phyloP scores from a whole-genome alignment of 2,329 filamentous ascomycete species.

The Cladosporium colombiae region DNA sequence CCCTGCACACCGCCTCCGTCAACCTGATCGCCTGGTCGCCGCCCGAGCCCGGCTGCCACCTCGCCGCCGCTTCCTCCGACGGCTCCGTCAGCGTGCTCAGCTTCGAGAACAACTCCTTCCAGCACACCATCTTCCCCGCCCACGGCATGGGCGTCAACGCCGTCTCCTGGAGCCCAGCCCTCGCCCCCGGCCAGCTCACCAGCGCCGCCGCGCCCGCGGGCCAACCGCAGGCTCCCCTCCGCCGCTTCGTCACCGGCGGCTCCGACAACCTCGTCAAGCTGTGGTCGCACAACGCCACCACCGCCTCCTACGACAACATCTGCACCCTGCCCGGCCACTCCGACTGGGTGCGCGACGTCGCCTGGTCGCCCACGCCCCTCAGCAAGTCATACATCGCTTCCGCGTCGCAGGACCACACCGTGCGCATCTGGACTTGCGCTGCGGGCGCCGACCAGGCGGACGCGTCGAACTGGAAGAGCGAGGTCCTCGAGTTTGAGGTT shows the following conservation, averaged over 20 bases:
- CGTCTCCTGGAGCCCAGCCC: slow-evolving; percentile 90
- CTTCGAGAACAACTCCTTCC: slow-evolving; percentile 94
- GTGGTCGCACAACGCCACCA: slow-evolving; percentile 72
- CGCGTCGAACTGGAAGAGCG: slow-evolving; percentile 75
- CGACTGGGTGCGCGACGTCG: slow-evolving; percentile 97
- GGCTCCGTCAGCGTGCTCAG: slow-evolving; percentile 92
- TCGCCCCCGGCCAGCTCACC: slow-evolving; percentile 79
- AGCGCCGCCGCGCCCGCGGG: slow-evolving; percentile 59
- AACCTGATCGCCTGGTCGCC: slow-evolving; percentile 98
- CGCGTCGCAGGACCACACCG: slow-evolving; percentile 93
- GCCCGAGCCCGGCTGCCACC: slow-evolving; percentile 89
- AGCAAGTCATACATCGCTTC: slow-evolving; percentile 96
- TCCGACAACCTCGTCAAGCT: slow-evolving; percentile 93
- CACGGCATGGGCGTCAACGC: slow-evolving; percentile 95
- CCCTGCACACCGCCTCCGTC: slow-evolving; percentile 90
- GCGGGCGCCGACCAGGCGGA: slow-evolving; percentile 41
- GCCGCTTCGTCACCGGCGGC: slow-evolving; percentile 90
- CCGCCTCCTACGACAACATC: slow-evolving; percentile 42
- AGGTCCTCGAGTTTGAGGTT: slow-evolving; percentile 82
- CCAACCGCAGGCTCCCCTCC: slow-evolving; percentile 53
- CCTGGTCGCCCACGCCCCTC: slow-evolving; percentile 92
- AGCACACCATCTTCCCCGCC: slow-evolving; percentile 84
- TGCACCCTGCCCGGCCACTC: slow-evolving; percentile 75
- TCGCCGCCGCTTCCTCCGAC: slow-evolving; percentile 92
- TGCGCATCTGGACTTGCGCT: slow-evolving; percentile 84